phyloP scores from a whole-genome alignment of 2,329 filamentous ascomycete genomes.

The Apiospora aurea region DNA sequence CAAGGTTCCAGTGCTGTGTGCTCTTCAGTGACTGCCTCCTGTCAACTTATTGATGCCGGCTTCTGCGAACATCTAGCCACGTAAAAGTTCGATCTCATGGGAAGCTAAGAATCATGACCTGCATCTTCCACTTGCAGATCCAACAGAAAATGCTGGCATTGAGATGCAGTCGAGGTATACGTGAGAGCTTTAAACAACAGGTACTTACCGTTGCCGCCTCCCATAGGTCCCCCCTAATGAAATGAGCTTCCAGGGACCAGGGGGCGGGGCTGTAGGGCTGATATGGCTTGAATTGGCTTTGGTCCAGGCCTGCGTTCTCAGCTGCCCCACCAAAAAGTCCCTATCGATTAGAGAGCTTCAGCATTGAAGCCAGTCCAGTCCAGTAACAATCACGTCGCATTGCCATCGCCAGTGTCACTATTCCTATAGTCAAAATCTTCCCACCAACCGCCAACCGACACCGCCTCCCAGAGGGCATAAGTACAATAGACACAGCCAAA shows the following conservation, averaged over 20 bases:
- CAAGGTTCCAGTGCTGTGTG: not conserved
- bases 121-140: not conserved
- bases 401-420: not conserved
- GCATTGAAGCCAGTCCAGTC: not conserved
- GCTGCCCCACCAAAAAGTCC: conserved; percentile 18
- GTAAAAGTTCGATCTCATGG: not conserved
- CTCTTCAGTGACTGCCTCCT: not conserved
- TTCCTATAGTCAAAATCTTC: not conserved
- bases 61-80: not conserved
- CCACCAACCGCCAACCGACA: no score
- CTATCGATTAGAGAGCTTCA: conserved; percentile 20
- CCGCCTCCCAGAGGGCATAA: not conserved
- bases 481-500: no score
- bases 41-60: not conserved
- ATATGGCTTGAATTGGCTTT: conserved; percentile 13
- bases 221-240: not conserved
- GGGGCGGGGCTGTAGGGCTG: conserved; percentile 16
- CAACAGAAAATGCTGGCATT: not conserved
- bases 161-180: not conserved
- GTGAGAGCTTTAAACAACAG: not conserved
- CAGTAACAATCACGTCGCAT: conserved; percentile 6
- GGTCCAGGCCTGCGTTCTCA: conserved; percentile 2
- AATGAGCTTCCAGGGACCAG: not conserved
- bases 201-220: not conserved
- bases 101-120: not conserved